Conservation (phyloP, 2,329 filamentous ascomycete genomes). For the Dendryphion nanum region DNA sequence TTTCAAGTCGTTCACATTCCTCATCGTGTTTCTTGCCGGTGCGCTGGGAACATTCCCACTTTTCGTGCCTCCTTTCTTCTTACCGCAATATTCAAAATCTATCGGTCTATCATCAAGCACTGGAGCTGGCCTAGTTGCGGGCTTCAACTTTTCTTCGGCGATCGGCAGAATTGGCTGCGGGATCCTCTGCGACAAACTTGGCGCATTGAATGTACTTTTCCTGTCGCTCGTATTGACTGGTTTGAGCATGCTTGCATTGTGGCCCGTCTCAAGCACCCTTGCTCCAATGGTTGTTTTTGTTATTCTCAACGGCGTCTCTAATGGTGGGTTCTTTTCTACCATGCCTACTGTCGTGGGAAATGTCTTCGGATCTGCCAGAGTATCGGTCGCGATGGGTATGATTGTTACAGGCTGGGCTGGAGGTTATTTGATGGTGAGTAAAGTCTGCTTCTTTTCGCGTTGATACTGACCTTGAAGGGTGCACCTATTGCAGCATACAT, state of each 20-base stretch:
- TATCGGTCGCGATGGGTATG: slow-evolving; percentile 61
- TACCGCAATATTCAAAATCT: slow-evolving; percentile 56
- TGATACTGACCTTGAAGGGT: slow-evolving; percentile 12
- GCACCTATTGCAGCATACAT: not conserved
- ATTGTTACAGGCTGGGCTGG: slow-evolving; percentile 60
- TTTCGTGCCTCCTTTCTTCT: slow-evolving; percentile 61
- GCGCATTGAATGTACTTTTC: slow-evolving; percentile 18
- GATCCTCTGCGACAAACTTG: slow-evolving; percentile 32
- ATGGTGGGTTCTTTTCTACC: slow-evolving; percentile 63
- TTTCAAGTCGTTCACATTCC: slow-evolving; percentile 55
- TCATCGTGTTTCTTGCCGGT: slow-evolving; percentile 53
- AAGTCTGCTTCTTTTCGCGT: not conserved
- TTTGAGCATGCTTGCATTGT: slow-evolving; percentile 60
- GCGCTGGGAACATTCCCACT: slow-evolving; percentile 60
- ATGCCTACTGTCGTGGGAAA: slow-evolving; percentile 64
- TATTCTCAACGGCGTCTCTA: slow-evolving; percentile 59
- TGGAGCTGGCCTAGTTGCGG: slow-evolving; percentile 59
- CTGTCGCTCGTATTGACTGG: slow-evolving; percentile 53
- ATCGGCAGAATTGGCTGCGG: slow-evolving; percentile 58
- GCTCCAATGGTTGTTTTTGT: slow-evolving; percentile 57
- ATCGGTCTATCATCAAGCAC: slow-evolving; percentile 54
- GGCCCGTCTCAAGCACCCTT: slow-evolving; percentile 58
- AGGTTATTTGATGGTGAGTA: slow-evolving; percentile 41
- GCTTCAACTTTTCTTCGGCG: slow-evolving; percentile 61
- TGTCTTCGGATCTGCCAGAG: slow-evolving; percentile 56